Evolutionary conservation across 257 asterid species (phyloP).

Genomic region (Solanum peruvianum): DNA sequence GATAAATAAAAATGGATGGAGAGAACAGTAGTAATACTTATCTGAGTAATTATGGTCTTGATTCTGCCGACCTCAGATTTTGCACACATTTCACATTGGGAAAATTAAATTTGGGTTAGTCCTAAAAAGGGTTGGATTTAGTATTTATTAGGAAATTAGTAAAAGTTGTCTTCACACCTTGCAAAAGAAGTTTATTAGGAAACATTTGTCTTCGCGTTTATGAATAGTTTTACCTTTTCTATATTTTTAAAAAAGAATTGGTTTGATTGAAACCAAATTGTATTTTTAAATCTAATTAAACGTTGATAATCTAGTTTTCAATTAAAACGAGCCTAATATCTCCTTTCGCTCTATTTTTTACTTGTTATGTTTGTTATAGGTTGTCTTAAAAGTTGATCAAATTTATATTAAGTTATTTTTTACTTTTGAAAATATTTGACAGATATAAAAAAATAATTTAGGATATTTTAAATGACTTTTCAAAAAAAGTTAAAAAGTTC

Average conservation of each 20-base stretch:
- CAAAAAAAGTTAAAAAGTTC: too few relatives aligned
- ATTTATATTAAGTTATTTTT: too few relatives aligned
- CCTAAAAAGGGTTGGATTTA: background rate
- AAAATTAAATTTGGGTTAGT: background rate
- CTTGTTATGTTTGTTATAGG: too few relatives aligned
- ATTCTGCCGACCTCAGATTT: background rate
- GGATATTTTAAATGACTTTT: too few relatives aligned
- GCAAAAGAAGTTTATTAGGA: background rate
- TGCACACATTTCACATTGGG: background rate
- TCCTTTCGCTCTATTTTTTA: background rate
- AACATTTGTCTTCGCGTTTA: background rate
- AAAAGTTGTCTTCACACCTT: background rate
- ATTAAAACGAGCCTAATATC: too few relatives aligned
- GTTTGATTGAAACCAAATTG: background rate
- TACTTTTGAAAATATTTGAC: too few relatives aligned
- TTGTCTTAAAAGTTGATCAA: too few relatives aligned
- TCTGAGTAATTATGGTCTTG: background rate
- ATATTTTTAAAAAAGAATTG: background rate
- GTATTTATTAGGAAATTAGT: background rate
- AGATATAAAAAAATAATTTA: too few relatives aligned
- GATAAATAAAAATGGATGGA: accelerated
- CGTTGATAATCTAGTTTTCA: too few relatives aligned
- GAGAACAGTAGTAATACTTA: background rate
- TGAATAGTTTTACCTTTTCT: background rate
- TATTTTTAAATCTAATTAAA: background rate